phyloP scores from a whole-genome alignment of 164 flowering plant genomes.

The Kingdonia uniflora region DNA sequence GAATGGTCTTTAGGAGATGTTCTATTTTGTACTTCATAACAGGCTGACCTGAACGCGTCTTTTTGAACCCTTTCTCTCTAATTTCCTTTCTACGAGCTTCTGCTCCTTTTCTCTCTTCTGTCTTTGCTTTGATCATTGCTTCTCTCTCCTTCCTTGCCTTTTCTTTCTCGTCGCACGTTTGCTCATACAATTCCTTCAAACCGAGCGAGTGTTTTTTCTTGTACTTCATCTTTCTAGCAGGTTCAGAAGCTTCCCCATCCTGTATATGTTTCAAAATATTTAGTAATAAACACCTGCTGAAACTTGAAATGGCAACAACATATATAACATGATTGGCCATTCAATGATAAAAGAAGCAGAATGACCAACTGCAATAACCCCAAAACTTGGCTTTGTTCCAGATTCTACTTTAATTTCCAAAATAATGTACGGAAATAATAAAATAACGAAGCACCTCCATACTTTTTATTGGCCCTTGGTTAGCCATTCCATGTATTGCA shows the following conservation, averaged over 20 bases:
- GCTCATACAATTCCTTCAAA: slow-evolving; percentile 44
- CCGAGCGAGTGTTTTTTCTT: slow-evolving; percentile 31
- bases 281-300: background rate
- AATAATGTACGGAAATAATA: no score
- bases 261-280: slow-evolving; percentile 13
- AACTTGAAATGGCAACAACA: no score
- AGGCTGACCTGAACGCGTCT: slow-evolving; percentile 74
- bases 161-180: slow-evolving; percentile 52
- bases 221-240: slow-evolving; percentile 15
- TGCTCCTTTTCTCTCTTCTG: slow-evolving; percentile 47
- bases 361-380: no score
- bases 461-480: no score
- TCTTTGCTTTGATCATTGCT: slow-evolving; percentile 43
- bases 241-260: slow-evolving; percentile 18
- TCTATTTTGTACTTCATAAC: slow-evolving; percentile 91
- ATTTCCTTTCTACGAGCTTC: slow-evolving; percentile 44
- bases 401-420: no score
- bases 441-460: no score
- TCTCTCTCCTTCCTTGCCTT: slow-evolving; percentile 66
- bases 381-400: no score
- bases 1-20: slow-evolving; percentile 53
- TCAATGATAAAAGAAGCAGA: no score
- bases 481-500: no score
- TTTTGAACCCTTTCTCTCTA: slow-evolving; percentile 64
- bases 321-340: no score